A percentile compares a stretch with the other conserved stretches of the same genome.
phyloP scores from a whole-genome alignment of 2,329 filamentous ascomycete genomes.

The Fonsecaea monophora region DNA sequence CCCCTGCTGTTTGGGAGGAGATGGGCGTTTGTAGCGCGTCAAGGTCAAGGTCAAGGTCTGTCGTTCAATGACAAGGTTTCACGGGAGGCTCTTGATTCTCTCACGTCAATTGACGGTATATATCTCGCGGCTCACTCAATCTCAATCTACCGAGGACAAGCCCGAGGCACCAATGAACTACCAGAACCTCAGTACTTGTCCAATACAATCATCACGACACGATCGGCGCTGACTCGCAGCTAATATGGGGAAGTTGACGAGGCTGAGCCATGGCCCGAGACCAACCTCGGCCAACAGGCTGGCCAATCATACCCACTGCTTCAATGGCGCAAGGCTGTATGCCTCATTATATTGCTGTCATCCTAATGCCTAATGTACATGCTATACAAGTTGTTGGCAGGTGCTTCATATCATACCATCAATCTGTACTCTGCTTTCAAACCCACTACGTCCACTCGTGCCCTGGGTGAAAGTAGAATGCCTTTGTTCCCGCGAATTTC shows the following conservation, averaged over 20 bases:
- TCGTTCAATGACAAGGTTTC: too few species aligned
- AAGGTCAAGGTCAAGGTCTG: too few species aligned
- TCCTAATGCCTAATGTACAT: not conserved
- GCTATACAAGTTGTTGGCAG: not conserved
- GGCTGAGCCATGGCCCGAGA: slow-evolving; percentile 18
- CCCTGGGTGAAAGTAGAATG: not conserved
- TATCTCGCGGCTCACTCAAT: not conserved
- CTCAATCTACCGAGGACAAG: not conserved
- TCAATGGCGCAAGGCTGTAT: not conserved
- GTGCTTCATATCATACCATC: not conserved
- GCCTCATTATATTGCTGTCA: not conserved
- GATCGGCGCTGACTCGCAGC: slow-evolving; percentile 6
- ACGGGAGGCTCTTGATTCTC: too few species aligned
- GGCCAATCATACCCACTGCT: not conserved
- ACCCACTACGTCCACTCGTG: not conserved
- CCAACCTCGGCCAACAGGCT: slow-evolving; percentile 6
- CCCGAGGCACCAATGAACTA: not conserved
- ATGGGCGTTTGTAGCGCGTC: too few species aligned
- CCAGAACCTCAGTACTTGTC: not conserved
- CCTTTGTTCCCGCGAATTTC: not conserved
- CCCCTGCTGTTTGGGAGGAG: too few species aligned
- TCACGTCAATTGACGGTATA: not conserved
- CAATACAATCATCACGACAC: slow-evolving; percentile 8
- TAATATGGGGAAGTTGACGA: slow-evolving; percentile 10
- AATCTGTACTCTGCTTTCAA: not conserved